Base-by-base conservation (phyloP, 768 basidiomycete species). In the Boletus subparvulus region DNA sequence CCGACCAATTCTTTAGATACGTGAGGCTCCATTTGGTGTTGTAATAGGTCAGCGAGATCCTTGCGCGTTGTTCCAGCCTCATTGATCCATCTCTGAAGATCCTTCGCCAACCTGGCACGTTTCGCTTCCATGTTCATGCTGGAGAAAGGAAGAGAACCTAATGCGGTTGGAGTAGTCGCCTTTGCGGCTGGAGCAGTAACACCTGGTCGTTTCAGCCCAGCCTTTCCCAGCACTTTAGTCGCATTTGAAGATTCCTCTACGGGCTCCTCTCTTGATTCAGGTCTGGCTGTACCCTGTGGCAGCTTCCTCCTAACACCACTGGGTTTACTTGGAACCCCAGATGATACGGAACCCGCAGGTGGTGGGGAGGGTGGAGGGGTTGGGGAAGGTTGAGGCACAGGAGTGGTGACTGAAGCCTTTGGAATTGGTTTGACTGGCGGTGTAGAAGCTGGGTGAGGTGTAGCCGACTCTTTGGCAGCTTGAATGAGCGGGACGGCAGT, bases 1-100 rank as follows among this genome's bases (percentile, higher is more conserved):
- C 82, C 73, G 13, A 90, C 71, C 3, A 98, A 74, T 3, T 94
- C 89, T 58, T 87, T 85, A 4, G 89, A 88, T 7, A 83, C 79
- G 65, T 89, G 82, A 10, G 86, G 80, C 62, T 95, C 94, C 94
- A 98, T 98, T 72, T 99, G 97, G 60, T 80, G 83, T 63, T 92
- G 89, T 47, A 98, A 76, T 13, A 86, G 74, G 41, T 98, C 96
- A 37, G 88, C 83, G 14, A 98, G 79, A 65, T 98, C 96, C 67
- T 92, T 89, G 53, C 92, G 80, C 24, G 88, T 89, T 9, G 91
- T 77, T 5, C 92, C 89, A 42, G 84, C 80, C 63, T 98, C 94
- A 62, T 94, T 90, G 52, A 93, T 77, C 94, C 94, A 98, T 63
- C 80, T 82, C 42, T 81, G 80, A 13, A 79, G 78, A 67, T 98